Conservation (phyloP, 441 rosid species). For the Populus tomentosa region DNA sequence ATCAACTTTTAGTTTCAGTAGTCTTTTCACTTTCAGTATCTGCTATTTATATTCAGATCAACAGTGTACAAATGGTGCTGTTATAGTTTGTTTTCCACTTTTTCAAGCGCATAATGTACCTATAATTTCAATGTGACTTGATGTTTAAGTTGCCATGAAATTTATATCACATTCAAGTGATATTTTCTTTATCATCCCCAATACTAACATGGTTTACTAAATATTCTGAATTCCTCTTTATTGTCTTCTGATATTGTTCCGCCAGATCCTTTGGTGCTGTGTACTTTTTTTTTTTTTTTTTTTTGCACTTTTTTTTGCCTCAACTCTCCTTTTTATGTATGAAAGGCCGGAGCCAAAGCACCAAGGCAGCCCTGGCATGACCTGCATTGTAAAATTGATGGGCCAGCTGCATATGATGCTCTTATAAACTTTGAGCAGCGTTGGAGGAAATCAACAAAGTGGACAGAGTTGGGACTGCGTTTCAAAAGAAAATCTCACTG, state of each 20-base stretch:
- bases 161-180: background rate
- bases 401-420: conserved; percentile 22
- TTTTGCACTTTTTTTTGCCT: background rate
- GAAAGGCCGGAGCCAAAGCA: conserved; percentile 58
- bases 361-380: conserved; percentile 99
- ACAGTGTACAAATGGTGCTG: background rate
- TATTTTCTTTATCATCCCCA: background rate
- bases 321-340: background rate
- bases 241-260: background rate
- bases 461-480: conserved; percentile 62
- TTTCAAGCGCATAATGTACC: background rate
- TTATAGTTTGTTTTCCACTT: background rate
- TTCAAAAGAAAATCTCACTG: conserved; percentile 53
- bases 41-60: background rate
- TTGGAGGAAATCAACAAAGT: conserved; percentile 76
- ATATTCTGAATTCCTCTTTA: background rate
- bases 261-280: background rate
- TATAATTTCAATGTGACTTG: background rate
- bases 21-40: background rate
- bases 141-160: background rate
- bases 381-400: conserved; percentile 81
- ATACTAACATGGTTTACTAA: background rate
- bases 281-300: background rate
- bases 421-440: conserved; percentile 96
- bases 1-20: background rate